Percentiles rank a stretch among this genome's conserved stretches.
Evolutionary conservation across 345 rosid genomes (phyloP).

Genomic region (Clausena lansium): DNA sequence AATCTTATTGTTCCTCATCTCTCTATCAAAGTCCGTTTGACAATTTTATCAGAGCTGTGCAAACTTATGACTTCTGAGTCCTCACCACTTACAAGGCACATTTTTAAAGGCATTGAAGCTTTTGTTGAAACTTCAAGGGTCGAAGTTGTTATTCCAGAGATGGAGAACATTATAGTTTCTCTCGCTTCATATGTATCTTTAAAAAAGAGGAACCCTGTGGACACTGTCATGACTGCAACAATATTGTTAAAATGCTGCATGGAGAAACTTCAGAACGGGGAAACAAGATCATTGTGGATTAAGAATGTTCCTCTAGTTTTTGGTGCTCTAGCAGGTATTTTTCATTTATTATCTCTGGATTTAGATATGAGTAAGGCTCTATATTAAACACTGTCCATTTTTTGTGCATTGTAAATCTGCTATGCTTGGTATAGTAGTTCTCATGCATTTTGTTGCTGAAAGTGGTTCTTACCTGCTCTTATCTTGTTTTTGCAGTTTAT

Average conservation of each 20-base stretch:
- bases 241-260: slow-evolving; percentile 49
- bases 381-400: background rate
- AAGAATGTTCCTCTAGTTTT: slow-evolving; percentile 51
- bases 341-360: slow-evolving; percentile 12
- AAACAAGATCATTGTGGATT: slow-evolving; percentile 41
- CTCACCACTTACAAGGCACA: slow-evolving; percentile 56
- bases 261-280: slow-evolving; percentile 44
- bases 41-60: slow-evolving; percentile 46
- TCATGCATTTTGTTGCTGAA: background rate
- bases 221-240: slow-evolving; percentile 55
- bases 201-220: slow-evolving; percentile 54
- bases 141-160: slow-evolving; percentile 39
- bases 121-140: slow-evolving; percentile 44
- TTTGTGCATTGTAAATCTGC: background rate
- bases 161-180: slow-evolving; percentile 45
- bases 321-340: slow-evolving; percentile 57
- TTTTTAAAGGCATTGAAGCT: slow-evolving; percentile 55
- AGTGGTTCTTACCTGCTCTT: background rate
- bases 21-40: slow-evolving; percentile 44
- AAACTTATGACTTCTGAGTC: slow-evolving; percentile 51
- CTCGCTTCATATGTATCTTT: slow-evolving; percentile 56
- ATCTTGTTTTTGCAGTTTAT: background rate
- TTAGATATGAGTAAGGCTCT: background rate
- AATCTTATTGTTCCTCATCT: slow-evolving; percentile 53
- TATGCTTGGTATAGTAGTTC: background rate